Percentiles rank a stretch among this genome's conserved stretches.
Evolutionary conservation across 345 rosid genomes (phyloP).

Genomic region (Populus euphratica): DNA sequence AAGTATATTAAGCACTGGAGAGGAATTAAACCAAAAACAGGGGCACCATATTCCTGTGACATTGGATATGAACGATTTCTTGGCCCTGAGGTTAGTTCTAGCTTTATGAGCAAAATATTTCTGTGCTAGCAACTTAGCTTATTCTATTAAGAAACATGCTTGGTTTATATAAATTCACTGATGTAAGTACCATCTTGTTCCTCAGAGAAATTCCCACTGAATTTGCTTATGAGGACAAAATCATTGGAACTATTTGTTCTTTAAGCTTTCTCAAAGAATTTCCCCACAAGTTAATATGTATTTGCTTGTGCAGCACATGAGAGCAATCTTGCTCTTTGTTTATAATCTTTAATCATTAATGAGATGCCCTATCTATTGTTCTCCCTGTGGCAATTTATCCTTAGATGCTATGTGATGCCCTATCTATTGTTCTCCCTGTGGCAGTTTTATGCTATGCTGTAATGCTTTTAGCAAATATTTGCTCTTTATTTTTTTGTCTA

Average conservation of each 20-base stretch:
- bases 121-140: not conserved
- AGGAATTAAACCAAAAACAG: slow-evolving; percentile 94
- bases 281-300: not conserved
- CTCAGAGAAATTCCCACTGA: not conserved
- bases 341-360: not conserved
- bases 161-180: not conserved
- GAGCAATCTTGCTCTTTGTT: not conserved
- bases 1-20: slow-evolving; percentile 88
- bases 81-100: slow-evolving; percentile 83
- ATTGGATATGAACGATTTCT: slow-evolving; percentile 95
- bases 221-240: not conserved
- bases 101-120: slow-evolving; percentile 15
- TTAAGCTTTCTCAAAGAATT: not conserved
- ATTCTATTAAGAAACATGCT: not conserved
- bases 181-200: slow-evolving; percentile 5
- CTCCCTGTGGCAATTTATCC: no score
- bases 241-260: slow-evolving; percentile 3
- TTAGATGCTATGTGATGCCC: not conserved
- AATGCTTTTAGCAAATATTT: not conserved
- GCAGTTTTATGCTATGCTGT: not conserved
- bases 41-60: slow-evolving; percentile 95
- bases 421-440: not conserved
- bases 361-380: not conserved
- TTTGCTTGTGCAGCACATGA: not conserved
- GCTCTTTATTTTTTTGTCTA: not conserved